These are phyloP conservation scores for Aleurites moluccanus DNA, from an alignment of 441 rosid species.

Conservation along the genomic window DNA sequence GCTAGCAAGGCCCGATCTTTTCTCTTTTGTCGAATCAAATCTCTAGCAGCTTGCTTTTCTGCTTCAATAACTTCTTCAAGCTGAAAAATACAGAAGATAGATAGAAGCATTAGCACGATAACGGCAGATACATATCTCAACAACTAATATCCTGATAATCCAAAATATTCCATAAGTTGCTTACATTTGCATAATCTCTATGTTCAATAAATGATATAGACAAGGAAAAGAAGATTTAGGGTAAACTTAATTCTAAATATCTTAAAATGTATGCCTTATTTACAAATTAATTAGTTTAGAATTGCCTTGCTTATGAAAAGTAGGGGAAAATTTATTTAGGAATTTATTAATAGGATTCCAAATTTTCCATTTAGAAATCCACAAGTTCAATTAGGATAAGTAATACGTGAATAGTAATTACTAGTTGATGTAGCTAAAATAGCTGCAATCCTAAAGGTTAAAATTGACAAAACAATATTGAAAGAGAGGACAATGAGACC, in stretches of 20 bases:
- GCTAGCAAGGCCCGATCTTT: slow-evolving; percentile 87
- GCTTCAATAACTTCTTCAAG: slow-evolving; percentile 85
- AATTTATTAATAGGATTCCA: too few relatives aligned
- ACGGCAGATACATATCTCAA: not conserved
- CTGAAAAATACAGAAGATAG: slow-evolving; percentile 33
- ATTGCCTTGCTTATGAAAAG: not conserved
- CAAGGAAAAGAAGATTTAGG: not conserved
- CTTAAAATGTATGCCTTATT: too few relatives aligned
- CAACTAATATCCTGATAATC: not conserved
- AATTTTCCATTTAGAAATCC: too few relatives aligned
- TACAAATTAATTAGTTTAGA: not conserved
- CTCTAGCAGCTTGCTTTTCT: slow-evolving; percentile 83
- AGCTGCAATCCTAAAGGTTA: too few relatives aligned
- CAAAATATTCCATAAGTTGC: not conserved
- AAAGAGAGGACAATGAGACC: too few relatives aligned
- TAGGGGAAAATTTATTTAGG: too few relatives aligned
- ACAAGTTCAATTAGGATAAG: too few relatives aligned
- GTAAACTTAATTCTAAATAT: too few relatives aligned
- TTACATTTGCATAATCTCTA: not conserved
- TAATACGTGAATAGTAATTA: too few relatives aligned
- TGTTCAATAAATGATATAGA: not conserved
- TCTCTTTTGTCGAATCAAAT: slow-evolving; percentile 73
- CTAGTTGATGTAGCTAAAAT: too few relatives aligned
- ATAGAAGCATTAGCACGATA: slow-evolving; percentile 7
- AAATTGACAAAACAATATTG: too few relatives aligned